phyloP scores from a whole-genome alignment of 2,329 filamentous ascomycete species.

The Moelleriella libera region DNA sequence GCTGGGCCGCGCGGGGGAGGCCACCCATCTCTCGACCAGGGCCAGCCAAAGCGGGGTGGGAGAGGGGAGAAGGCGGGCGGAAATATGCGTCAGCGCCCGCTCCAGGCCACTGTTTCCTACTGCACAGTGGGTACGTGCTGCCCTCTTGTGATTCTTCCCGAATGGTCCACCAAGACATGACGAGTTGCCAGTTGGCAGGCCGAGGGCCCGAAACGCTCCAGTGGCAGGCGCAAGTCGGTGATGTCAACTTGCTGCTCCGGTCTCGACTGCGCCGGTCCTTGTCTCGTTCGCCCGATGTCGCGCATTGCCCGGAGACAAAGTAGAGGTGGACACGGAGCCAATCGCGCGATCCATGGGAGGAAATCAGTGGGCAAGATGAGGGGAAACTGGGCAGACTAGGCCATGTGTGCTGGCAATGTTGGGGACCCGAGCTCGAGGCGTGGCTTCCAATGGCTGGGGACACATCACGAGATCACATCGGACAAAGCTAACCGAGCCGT shows the following conservation, averaged over 20 bases:
- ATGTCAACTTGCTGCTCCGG: neutral
- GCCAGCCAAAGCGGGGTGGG: neutral
- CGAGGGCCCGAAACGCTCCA: no score
- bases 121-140: neutral
- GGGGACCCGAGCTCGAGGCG: neutral
- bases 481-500: neutral
- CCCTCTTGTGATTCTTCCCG: neutral
- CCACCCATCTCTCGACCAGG: neutral
- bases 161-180: neutral
- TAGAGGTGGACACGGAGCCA: neutral
- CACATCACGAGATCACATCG: neutral
- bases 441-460: neutral
- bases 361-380: neutral
- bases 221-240: no score
- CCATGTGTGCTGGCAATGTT: neutral
- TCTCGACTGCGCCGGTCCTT: neutral
- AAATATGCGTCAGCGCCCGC: neutral
- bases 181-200: no score
- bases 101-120: neutral
- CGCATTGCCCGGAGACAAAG: neutral
- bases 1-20: neutral
- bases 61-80: neutral
- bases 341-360: neutral
- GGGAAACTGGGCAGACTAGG: neutral
- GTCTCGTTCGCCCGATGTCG: neutral